Conservation (phyloP, 208 protist genomes). For the Strigomonas galati region DNA sequence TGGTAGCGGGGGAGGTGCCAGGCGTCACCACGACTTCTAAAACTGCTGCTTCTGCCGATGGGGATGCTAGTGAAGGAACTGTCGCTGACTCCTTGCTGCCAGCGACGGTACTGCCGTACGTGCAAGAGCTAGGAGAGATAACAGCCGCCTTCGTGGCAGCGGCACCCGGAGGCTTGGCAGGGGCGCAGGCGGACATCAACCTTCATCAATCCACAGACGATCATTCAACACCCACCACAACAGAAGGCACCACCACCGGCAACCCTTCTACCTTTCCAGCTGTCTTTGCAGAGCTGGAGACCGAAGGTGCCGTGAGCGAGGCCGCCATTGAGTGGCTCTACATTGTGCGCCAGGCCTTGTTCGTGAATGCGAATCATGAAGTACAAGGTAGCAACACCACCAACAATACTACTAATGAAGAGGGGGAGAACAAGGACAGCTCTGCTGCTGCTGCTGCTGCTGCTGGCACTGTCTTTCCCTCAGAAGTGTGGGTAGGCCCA, state of each 20-base stretch:
- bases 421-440: neutral
- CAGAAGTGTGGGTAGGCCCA: neutral
- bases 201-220: neutral
- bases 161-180: too few relatives aligned
- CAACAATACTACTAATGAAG: neutral
- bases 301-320: neutral
- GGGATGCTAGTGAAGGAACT: neutral
- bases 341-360: constrained; percentile 10
- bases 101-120: neutral
- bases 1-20: constrained; percentile 21
- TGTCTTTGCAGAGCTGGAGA: neutral
- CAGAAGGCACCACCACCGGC: neutral
- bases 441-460: neutral
- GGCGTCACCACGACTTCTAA: neutral
- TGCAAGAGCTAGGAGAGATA: constrained; percentile 3
- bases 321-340: constrained; percentile 10
- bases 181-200: neutral
- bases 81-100: neutral
- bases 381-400: neutral
- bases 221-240: neutral
- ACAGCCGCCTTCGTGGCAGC: neutral
- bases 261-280: neutral
- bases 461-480: too few relatives aligned
- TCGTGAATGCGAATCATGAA: neutral
- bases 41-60: neutral